These are phyloP conservation scores for Lagerstroemia speciosa DNA, from an alignment of 345 rosid genomes.

Conservation along the genomic window DNA sequence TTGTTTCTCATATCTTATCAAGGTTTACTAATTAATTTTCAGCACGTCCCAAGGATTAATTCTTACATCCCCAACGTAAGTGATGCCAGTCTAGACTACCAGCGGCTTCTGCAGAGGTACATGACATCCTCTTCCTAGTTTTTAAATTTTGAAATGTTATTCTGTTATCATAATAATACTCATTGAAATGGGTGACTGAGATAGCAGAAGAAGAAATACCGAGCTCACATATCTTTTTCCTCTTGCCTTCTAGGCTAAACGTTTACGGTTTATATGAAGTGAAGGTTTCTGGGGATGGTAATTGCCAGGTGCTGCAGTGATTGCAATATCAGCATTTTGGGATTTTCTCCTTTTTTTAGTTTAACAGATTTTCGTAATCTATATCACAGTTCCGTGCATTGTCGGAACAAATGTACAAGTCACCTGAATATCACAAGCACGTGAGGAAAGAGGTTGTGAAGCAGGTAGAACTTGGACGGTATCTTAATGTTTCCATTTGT, in stretches of 20 bases:
- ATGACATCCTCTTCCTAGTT: constrained; percentile 12
- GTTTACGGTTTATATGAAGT: constrained; percentile 73
- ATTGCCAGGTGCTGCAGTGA: constrained; percentile 66
- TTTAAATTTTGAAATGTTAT: constrained; percentile 9
- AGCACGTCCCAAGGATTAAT: constrained; percentile 86
- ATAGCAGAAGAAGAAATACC: neutral
- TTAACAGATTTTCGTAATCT: constrained; percentile 1
- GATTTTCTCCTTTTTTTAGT: neutral
- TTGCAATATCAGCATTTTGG: neutral
- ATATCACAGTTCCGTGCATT: constrained; percentile 84
- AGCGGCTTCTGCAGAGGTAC: constrained; percentile 82
- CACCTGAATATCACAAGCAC: constrained; percentile 88
- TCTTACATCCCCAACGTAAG: constrained; percentile 60
- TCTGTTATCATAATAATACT: neutral
- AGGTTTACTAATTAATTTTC: constrained; percentile 10
- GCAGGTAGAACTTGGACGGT: constrained; percentile 42
- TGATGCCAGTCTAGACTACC: constrained; percentile 85
- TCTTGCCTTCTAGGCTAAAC: constrained; percentile 40
- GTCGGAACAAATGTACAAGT: constrained; percentile 78
- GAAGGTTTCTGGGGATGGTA: constrained; percentile 94
- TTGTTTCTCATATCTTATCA: constrained; percentile 3
- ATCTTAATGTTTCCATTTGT: neutral
- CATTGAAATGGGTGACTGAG: neutral
- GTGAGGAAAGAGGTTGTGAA: constrained; percentile 74
- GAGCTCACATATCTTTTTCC: neutral